phyloP scores from a whole-genome alignment of 73 alveolate genomes.

The Stentor roeselii region DNA sequence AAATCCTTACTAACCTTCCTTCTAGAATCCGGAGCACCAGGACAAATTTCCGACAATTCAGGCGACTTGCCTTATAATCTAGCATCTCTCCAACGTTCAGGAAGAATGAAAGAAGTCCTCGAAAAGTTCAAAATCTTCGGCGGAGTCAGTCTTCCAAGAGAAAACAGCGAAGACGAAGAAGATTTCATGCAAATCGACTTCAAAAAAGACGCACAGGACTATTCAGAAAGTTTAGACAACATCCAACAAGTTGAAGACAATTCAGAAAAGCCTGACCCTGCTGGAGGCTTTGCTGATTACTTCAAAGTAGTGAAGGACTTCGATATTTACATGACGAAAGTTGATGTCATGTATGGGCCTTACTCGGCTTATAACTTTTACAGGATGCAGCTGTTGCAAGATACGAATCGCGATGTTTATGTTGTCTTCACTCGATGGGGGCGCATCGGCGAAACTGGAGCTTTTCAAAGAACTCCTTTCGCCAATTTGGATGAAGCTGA shows the following conservation, averaged over 20 bases:
- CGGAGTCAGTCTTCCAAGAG: not conserved
- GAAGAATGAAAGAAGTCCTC: slow-evolving; percentile 55
- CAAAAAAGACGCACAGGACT: slow-evolving; percentile 79
- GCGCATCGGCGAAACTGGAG: slow-evolving; percentile 97
- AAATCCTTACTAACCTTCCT: slow-evolving; percentile 57
- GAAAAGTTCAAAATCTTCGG: slow-evolving; percentile 26
- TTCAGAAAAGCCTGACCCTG: slow-evolving; percentile 62
- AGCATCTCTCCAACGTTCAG: slow-evolving; percentile 61
- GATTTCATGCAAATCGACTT: slow-evolving; percentile 43
- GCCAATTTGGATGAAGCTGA: slow-evolving; percentile 70
- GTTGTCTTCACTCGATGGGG: slow-evolving; percentile 97
- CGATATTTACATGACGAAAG: slow-evolving; percentile 92
- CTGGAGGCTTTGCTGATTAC: slow-evolving; percentile 64
- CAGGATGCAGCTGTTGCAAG: slow-evolving; percentile 90
- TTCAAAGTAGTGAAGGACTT: slow-evolving; percentile 74
- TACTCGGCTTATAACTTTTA: slow-evolving; percentile 94
- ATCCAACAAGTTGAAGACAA: slow-evolving; percentile 39
- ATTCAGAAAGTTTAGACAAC: slow-evolving; percentile 45
- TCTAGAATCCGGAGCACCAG: slow-evolving; percentile 50
- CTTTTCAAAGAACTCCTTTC: slow-evolving; percentile 93
- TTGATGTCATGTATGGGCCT: slow-evolving; percentile 88
- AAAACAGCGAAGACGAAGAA: slow-evolving; percentile 19
- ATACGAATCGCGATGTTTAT: slow-evolving; percentile 84
- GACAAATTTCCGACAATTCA: slow-evolving; percentile 47
- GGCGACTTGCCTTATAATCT: slow-evolving; percentile 71